Evolutionary conservation across 352 stramenopile species (phyloP).

Genomic region (Phytopythium cucurbitacearum): DNA sequence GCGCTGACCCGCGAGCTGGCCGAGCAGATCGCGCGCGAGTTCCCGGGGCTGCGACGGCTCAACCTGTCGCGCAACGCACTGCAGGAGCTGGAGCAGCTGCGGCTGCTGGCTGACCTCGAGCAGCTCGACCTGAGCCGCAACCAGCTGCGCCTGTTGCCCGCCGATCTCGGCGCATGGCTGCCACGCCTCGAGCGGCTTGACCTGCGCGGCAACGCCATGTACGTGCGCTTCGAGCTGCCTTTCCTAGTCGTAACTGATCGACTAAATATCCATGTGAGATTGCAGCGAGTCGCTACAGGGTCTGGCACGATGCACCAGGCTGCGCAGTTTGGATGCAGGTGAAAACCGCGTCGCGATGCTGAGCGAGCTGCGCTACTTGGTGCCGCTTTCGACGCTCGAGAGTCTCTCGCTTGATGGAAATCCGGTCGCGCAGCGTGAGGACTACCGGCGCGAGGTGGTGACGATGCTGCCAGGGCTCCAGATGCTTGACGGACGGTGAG

Average conservation of each 20-base stretch:
- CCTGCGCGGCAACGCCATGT: constrained; percentile 55
- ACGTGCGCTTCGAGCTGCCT: constrained; percentile 4
- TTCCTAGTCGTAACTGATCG: not conserved
- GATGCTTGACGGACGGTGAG: constrained; percentile 35
- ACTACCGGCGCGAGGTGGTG: constrained; percentile 52
- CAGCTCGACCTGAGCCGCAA: constrained; percentile 65
- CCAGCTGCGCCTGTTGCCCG: constrained; percentile 29
- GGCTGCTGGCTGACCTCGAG: constrained; percentile 40
- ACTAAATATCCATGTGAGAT: not conserved
- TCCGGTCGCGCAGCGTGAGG: constrained; percentile 18
- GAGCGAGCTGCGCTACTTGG: constrained; percentile 50
- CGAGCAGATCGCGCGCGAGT: constrained; percentile 50
- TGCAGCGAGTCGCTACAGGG: constrained; percentile 41
- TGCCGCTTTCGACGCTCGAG: constrained; percentile 32
- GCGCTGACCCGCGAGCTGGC: constrained; percentile 60
- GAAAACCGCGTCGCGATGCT: constrained; percentile 46
- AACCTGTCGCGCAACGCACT: constrained; percentile 61
- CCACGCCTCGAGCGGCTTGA: constrained; percentile 39
- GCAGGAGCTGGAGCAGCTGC: constrained; percentile 37
- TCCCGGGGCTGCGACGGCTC: constrained; percentile 57
- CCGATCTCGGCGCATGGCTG: constrained; percentile 28
- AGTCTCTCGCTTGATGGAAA: constrained; percentile 56
- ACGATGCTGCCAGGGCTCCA: constrained; percentile 49
- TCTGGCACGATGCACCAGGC: constrained; percentile 15
- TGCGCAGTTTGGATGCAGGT: constrained; percentile 37